Evolutionary conservation across 2,329 filamentous ascomycete species (phyloP), one percentile per base, ranked within the genome.

Genomic region (Penicillium digitatum): DNA sequence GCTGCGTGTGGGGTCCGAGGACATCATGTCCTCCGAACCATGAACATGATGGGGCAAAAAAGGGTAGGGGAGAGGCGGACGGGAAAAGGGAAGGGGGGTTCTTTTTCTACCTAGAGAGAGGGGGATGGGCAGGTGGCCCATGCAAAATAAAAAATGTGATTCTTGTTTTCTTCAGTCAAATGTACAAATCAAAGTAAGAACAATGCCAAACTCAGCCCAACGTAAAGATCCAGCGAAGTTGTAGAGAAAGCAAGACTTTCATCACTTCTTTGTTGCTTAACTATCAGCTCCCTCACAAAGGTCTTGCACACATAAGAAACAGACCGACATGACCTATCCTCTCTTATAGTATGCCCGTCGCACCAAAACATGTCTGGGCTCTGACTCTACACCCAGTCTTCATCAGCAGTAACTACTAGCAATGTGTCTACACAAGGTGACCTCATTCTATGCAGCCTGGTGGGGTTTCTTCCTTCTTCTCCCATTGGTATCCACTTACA

Each of bases 1-100:
- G 61, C 61, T 77, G 32, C 69, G 64, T 40, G 69, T 76, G 38
- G 65, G 64, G 20, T 71, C 74, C 16, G 72, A 74, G 11, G 69
- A 72, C 9, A 61, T 62, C 29, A 60, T 64, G 26, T 44, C 61
- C 47, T 62, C 62, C 42, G 62, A 65, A 35, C 59, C 48, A 56
- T 60, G 48, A 54, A 42, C 31, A 18, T 45, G 32, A 40, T 5
- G 18, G 48, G 4, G 24, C 43, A 43, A 9, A n/a, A 40, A 35
- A n/a, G 20, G 14, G 9, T 2, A 2, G 12, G 10, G 32, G 14
- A n/a, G n/a, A 7, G 38, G 12, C 16, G 27, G 42, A 10, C 14
- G 5, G 12, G 46, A n/a, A n/a, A n/a, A n/a, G n/a, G 18, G 11
- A 2, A 22, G 3, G 35, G 31, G 45, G 6, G 26, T 10, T 18